These are phyloP conservation scores for Ascochyta pisi DNA, from an alignment of 2,329 filamentous ascomycete genomes.

Conservation along the genomic window DNA sequence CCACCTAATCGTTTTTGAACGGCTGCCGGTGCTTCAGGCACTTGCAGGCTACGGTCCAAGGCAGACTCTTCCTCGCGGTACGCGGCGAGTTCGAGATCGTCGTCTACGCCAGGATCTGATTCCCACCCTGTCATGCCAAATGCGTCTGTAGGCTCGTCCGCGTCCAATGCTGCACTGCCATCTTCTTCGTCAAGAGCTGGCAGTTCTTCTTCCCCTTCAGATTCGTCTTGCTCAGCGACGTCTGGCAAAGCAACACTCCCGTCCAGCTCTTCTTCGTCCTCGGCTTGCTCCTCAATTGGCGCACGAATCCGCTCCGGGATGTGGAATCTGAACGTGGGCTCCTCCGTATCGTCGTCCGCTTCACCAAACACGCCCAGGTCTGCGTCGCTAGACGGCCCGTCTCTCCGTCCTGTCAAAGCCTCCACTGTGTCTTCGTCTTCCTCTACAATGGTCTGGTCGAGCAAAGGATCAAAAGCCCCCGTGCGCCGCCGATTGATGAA, in stretches of 20 bases:
- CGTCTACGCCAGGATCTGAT: slow-evolving; percentile 33
- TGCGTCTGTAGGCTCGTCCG: slow-evolving; percentile 25
- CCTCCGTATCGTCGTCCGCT: slow-evolving; percentile 42
- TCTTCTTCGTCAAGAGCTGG: slow-evolving; percentile 41
- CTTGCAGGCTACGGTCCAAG: slow-evolving; percentile 43
- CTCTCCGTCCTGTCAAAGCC: slow-evolving; percentile 39
- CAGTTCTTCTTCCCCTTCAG: slow-evolving; percentile 8
- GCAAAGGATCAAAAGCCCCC: slow-evolving; percentile 44
- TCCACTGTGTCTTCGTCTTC: slow-evolving; percentile 41
- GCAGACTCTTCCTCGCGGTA: slow-evolving; percentile 47
- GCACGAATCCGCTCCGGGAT: slow-evolving; percentile 45
- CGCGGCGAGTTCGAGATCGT: slow-evolving; percentile 40
- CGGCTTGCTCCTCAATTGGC: slow-evolving; percentile 23
- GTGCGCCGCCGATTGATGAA: slow-evolving; percentile 42
- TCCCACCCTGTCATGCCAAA: slow-evolving; percentile 40
- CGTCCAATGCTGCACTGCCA: slow-evolving; percentile 32
- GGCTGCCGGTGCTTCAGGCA: slow-evolving; percentile 27
- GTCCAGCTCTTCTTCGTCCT: slow-evolving; percentile 20
- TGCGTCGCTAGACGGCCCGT: slow-evolving; percentile 40
- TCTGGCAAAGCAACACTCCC: slow-evolving; percentile 10
- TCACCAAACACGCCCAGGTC: slow-evolving; percentile 44
- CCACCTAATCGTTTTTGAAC: slow-evolving; percentile 23
- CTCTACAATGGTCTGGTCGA: slow-evolving; percentile 45
- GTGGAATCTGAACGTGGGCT: slow-evolving; percentile 49
- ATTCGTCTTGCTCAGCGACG: slow-evolving; percentile 4